Evolutionary conservation across 2,329 filamentous ascomycete genomes (phyloP).

Genomic region (Fusarium avenaceum): DNA sequence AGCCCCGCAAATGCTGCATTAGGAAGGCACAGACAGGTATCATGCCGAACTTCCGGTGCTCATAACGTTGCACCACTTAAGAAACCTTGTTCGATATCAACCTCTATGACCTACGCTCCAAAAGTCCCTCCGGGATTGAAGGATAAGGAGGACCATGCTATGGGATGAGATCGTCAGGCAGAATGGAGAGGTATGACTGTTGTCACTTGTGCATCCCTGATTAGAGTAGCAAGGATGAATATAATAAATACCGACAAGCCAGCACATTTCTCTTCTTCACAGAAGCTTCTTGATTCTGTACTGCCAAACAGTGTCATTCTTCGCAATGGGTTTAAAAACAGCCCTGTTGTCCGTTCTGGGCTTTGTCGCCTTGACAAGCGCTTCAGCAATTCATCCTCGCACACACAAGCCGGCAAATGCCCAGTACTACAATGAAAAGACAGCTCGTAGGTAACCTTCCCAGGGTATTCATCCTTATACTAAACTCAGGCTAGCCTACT

Average conservation of each 20-base stretch:
- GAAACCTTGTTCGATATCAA: background rate
- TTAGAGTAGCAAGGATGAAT: too few species aligned
- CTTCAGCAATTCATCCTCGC: constrained; percentile 5
- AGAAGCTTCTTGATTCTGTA: background rate
- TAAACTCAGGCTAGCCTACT: background rate
- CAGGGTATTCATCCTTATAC: rapidly evolving
- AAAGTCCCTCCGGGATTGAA: constrained; percentile 9
- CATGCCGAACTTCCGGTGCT: constrained; percentile 35
- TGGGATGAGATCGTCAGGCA: background rate
- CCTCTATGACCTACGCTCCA: constrained; percentile 7
- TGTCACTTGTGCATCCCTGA: background rate
- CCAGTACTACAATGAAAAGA: constrained; percentile 22
- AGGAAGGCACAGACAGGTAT: constrained; percentile 31
- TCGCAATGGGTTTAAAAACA: constrained; percentile 14
- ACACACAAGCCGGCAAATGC: constrained; percentile 8
- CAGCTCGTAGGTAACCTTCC: background rate
- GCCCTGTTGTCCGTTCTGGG: constrained; percentile 2
- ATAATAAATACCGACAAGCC: constrained; percentile 1
- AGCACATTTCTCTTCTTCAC: background rate
- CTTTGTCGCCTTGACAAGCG: constrained; percentile 14
- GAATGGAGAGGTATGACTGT: background rate
- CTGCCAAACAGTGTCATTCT: background rate
- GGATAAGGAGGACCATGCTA: background rate
- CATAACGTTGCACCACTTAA: too few species aligned
- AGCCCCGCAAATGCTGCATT: constrained; percentile 32